Conservation (phyloP, 129 eudicot genomes). For the Scalesia atractyloides region DNA sequence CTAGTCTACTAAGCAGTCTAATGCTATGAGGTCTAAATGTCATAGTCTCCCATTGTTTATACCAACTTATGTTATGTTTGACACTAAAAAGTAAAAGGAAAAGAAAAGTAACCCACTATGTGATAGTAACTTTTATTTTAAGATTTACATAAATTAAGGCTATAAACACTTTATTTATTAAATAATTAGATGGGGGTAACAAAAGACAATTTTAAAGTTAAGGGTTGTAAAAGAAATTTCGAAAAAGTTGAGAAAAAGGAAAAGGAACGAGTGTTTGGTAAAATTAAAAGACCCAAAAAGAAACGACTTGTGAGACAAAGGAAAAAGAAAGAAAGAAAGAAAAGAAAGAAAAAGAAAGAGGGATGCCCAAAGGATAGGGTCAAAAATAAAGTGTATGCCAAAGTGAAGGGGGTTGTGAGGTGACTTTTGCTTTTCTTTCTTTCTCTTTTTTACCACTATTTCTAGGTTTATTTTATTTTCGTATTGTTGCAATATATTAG, state of each 20-base stretch:
- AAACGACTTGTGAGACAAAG: slow-evolving; percentile 44
- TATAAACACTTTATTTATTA: slow-evolving; percentile 32
- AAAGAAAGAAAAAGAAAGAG: slow-evolving; percentile 41
- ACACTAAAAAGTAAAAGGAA: slow-evolving; percentile 6
- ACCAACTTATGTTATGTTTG: neutral
- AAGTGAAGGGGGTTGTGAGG: slow-evolving; percentile 45
- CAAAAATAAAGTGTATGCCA: slow-evolving; percentile 41
- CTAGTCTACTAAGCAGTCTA: no score
- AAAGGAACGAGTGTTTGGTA: slow-evolving; percentile 33
- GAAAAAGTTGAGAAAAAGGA: slow-evolving; percentile 37
- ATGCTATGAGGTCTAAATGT: neutral
- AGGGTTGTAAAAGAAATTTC: slow-evolving; percentile 33
- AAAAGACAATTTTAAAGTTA: slow-evolving; percentile 29
- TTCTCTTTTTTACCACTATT: neutral
- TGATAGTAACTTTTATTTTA: slow-evolving; percentile 26
- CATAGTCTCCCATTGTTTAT: neutral
- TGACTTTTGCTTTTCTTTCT: slow-evolving; percentile 38
- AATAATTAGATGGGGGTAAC: slow-evolving; percentile 27
- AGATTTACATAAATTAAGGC: slow-evolving; percentile 24
- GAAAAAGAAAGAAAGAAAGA: slow-evolving; percentile 42
- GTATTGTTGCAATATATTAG: slow-evolving; percentile 12
- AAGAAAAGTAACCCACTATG: slow-evolving; percentile 27
- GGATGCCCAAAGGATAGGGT: slow-evolving; percentile 45
- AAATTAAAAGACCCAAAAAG: slow-evolving; percentile 53
- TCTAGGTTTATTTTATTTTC: slow-evolving; percentile 12